These are phyloP conservation scores for Ogataea hybrid DNA, from an alignment of 1,139 yeast species.

Conservation along the genomic window DNA sequence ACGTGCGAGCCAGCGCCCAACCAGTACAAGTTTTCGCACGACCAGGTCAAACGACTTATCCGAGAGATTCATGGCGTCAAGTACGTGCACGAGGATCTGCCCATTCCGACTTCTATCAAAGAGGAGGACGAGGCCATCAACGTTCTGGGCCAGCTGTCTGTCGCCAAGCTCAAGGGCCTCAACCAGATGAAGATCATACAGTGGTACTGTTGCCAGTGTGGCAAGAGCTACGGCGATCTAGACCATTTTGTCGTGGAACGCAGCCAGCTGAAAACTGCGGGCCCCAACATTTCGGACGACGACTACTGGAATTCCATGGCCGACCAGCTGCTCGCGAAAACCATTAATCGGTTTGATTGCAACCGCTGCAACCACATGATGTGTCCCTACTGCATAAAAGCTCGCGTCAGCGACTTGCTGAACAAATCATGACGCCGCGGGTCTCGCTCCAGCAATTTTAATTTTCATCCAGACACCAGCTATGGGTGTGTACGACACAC, in stretches of 20 bases:
- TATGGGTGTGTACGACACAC: conserved; percentile 1
- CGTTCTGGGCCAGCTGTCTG: conserved; percentile 9
- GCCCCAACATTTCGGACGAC: conserved; percentile 1
- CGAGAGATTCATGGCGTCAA: conserved; percentile 12
- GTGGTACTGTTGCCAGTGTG: conserved; percentile 55
- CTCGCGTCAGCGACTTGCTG: conserved; percentile 40
- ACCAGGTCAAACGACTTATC: conserved; percentile 13
- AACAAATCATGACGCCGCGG: conserved; percentile 2
- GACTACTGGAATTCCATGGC: conserved; percentile 18
- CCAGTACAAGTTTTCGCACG: conserved; percentile 13
- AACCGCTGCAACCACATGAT: conserved; percentile 51
- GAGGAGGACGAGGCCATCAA: conserved; percentile 6
- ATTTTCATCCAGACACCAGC: background rate
- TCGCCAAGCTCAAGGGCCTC: conserved; percentile 4
- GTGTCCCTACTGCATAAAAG: conserved; percentile 53
- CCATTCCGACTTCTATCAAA: background rate
- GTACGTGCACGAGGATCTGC: background rate
- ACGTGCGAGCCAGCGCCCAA: conserved; percentile 8
- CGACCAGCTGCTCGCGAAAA: conserved; percentile 27
- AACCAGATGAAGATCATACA: conserved; percentile 44
- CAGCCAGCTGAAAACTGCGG: conserved; percentile 1
- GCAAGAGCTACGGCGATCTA: conserved; percentile 48
- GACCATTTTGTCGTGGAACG: conserved; percentile 17
- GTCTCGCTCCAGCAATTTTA: background rate
- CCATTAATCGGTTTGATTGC: conserved; percentile 39